Conservation (phyloP, 768 basidiomycete genomes). For the Psilocybe sp. region DNA sequence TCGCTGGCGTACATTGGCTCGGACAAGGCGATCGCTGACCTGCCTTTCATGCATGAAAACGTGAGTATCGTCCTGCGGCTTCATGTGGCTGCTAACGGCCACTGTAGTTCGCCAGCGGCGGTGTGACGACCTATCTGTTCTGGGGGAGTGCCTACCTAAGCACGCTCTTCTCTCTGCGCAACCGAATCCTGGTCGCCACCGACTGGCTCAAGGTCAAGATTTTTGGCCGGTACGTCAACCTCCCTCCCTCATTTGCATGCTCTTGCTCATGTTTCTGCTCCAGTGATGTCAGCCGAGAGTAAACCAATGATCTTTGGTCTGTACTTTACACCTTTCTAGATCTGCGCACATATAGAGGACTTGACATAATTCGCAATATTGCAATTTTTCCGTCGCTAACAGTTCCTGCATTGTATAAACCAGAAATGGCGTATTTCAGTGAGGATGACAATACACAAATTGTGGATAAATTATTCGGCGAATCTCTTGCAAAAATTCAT, state of each 20-base stretch:
- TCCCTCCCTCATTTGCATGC: not conserved
- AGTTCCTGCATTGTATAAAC: too few relatives aligned
- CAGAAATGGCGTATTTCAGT: too few relatives aligned
- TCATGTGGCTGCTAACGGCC: slow-evolving; percentile 1
- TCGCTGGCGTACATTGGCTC: slow-evolving; percentile 93
- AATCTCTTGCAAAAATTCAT: too few relatives aligned
- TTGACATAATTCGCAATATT: too few relatives aligned
- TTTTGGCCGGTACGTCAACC: slow-evolving; percentile 70
- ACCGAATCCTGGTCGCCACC: slow-evolving; percentile 84
- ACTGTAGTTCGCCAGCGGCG: slow-evolving; percentile 83
- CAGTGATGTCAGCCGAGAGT: slow-evolving; percentile 27
- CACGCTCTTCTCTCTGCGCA: slow-evolving; percentile 91
- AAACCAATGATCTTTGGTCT: slow-evolving; percentile 1
- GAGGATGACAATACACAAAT: too few relatives aligned
- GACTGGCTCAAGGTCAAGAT: slow-evolving; percentile 92
- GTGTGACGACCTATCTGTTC: slow-evolving; percentile 86
- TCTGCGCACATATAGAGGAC: too few relatives aligned
- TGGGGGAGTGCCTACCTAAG: slow-evolving; percentile 95
- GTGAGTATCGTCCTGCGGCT: slow-evolving; percentile 34
- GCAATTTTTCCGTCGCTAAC: too few relatives aligned
- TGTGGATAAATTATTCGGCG: too few relatives aligned
- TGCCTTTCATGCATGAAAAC: slow-evolving; percentile 92
- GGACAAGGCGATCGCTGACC: slow-evolving; percentile 95
- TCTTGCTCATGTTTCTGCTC: not conserved
- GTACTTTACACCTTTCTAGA: too few relatives aligned